Evolutionary conservation across 164 flowering plant genomes (phyloP), one percentile per base, ranked within the genome.

Genomic region (Umbellularia californica): DNA sequence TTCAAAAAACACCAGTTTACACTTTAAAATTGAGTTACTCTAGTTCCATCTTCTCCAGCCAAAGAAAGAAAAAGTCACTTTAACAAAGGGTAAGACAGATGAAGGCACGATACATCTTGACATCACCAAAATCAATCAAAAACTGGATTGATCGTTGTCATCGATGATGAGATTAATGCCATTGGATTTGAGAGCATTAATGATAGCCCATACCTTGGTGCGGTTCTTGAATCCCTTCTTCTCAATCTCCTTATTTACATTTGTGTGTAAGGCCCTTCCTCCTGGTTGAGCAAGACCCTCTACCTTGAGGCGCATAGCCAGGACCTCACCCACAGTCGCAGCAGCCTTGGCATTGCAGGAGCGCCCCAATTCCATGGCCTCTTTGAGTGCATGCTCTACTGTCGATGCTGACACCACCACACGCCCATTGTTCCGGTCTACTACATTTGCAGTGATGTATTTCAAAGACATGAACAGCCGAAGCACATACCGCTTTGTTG

Each of bases 331-430:
- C 13, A 95, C 90, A 6, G 86, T 83, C 0, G 87, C 82, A 1
- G 97, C 99, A 0, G 99, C 97, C 86, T 94, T 96, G 12, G 98
- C 93, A 74, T 91, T 92, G 89, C 93, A 90, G 22, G 95, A 60
- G n/a, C 96, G 87, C 10, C 93, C 91, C 63, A 93, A 89, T 75
- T 94, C 95, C 4, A 91, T 68, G 2, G 90, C 77, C 30, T 73
- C 79, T 75, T 96, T 94, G 14, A 96, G 79, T 13, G 94, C 66
- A 51, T 91, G 94, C 77, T 95, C 98, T n/a, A 90, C 97, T 4
- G 98, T 86, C 2, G 99, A 95, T 3, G 98, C 90, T 2, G 97
- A 84, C 19, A 86, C 95, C 15, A 95, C 94, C 24, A 90, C 85
- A 58, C 85, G 70, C 22, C 98, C 98, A 23, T 87, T 87, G 78